Evolutionary conservation across 164 flowering plant genomes (phyloP).

Genomic region (Tinospora cordifolia): DNA sequence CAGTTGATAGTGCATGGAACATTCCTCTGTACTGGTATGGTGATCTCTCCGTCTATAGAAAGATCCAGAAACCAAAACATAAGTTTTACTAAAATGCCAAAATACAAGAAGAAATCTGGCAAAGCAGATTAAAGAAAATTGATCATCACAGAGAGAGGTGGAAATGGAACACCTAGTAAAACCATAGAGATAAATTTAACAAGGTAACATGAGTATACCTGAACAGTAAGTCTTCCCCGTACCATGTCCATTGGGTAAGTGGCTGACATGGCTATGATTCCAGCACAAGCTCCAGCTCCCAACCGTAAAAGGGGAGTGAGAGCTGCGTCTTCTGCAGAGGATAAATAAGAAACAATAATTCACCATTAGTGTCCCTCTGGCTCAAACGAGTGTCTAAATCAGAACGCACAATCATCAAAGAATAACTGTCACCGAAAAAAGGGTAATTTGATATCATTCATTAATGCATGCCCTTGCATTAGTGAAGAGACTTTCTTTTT

Average conservation of each 20-base stretch:
- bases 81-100: too few species aligned
- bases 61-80: neutral
- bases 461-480: too few species aligned
- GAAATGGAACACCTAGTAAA: neutral
- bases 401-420: too few species aligned
- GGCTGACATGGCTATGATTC: constrained; percentile 98
- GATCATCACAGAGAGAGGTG: neutral
- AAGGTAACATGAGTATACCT: constrained; percentile 42
- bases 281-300: constrained; percentile 99
- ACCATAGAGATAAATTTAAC: too few species aligned
- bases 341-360: neutral
- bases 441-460: too few species aligned
- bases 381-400: too few species aligned
- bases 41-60: constrained; percentile 69
- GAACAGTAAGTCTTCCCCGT: constrained; percentile 93
- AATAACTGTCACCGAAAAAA: too few species aligned
- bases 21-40: constrained; percentile 90
- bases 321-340: constrained; percentile 66
- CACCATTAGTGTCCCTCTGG: neutral
- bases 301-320: constrained; percentile 89
- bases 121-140: neutral
- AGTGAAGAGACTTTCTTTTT: too few species aligned
- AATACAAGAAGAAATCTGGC: neutral
- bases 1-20: constrained; percentile 72
- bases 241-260: constrained; percentile 99